Conservation (phyloP, 352 stramenopile species). For the Globisporangium paroecandrum region DNA sequence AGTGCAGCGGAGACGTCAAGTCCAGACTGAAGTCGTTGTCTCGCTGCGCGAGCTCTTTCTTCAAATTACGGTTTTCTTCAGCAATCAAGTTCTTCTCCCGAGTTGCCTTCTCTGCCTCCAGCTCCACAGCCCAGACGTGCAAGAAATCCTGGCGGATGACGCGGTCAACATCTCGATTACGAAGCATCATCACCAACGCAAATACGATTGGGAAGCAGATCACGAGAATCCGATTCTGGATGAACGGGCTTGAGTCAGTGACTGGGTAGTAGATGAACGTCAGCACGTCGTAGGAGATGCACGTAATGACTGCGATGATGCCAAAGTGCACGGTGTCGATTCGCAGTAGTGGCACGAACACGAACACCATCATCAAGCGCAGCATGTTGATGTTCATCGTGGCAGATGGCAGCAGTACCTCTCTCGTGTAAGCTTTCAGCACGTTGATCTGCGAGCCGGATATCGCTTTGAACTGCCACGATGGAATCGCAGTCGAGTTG, state of each 20-base stretch:
- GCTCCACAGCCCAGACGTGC: conserved; percentile 71
- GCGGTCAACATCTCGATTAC: conserved; percentile 71
- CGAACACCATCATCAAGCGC: conserved; percentile 71
- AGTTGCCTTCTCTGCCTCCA: conserved; percentile 66
- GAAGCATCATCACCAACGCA: conserved; percentile 61
- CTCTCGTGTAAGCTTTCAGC: conserved; percentile 56
- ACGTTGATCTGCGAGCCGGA: conserved; percentile 52
- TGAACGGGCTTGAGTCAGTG: conserved; percentile 58
- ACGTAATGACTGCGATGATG: conserved; percentile 49
- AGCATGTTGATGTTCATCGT: conserved; percentile 84
- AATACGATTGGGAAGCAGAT: conserved; percentile 72
- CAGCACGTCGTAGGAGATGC: conserved; percentile 57
- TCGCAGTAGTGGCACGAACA: conserved; percentile 66
- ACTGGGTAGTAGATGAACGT: conserved; percentile 64
- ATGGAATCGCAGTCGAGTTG: conserved; percentile 40
- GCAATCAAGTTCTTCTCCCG: conserved; percentile 79
- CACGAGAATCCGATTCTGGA: conserved; percentile 60
- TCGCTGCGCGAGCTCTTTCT: conserved; percentile 71
- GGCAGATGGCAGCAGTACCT: conserved; percentile 57
- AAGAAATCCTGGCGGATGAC: conserved; percentile 80
- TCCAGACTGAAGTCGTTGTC: conserved; percentile 73
- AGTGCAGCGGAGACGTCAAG: conserved; percentile 66
- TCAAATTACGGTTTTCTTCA: conserved; percentile 77
- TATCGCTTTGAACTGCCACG: conserved; percentile 62
- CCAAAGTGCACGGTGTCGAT: conserved; percentile 75